Base-by-base conservation (phyloP, 768 basidiomycete species). In the Auriscalpium orientale region DNA sequence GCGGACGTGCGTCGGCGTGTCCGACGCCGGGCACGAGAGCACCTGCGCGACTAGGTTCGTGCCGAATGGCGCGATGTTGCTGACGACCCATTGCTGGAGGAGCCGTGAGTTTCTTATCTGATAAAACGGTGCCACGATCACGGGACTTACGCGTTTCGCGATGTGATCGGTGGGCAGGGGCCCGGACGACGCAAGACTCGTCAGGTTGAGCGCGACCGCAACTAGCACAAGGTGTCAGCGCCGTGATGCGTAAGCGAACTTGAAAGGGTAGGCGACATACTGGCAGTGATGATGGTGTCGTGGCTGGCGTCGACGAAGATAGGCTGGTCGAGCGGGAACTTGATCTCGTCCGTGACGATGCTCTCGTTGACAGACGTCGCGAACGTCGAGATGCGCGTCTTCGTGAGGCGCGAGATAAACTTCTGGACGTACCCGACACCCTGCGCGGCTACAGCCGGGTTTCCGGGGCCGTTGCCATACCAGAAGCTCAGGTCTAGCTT, bases 11-110 rank as follows among this genome's bases (percentile, higher is more conserved):
- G 69, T 66, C 4, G 66, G 61, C 4, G 49, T 40, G n/a, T 59
- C 28, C 34, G 56, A 47, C 13, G 63, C 67, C 35, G 69, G 66
- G 62, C 76, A 79, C 11, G 69, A 66, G 38, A 79, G 64, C 8
- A 79, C 70, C 57, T 80, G 79, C 34, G 73, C 71, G 28, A 77
- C 74, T 38, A 79, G 66, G 62, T 79, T 76, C n/a, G 76, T 67
- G 0, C 74, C 75, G 63, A 80, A 80, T 2, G 79, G 77, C 9
- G 71, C 69, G 58, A 77, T 69, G 58, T 75, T 71, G 37, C 73
- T 74, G 1, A 70, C 65, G 45, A 74, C 66, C 65, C 74, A 79
- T 53, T 52, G 16, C 51, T 40, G 20, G 4, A 43, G 13, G 40
- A 5, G 6, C 2, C 4, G 43, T 28, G 38, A 11, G 34, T 13